Evolutionary conservation across 352 stramenopile species (phyloP).

Genomic region (Pythium rishiriense): DNA sequence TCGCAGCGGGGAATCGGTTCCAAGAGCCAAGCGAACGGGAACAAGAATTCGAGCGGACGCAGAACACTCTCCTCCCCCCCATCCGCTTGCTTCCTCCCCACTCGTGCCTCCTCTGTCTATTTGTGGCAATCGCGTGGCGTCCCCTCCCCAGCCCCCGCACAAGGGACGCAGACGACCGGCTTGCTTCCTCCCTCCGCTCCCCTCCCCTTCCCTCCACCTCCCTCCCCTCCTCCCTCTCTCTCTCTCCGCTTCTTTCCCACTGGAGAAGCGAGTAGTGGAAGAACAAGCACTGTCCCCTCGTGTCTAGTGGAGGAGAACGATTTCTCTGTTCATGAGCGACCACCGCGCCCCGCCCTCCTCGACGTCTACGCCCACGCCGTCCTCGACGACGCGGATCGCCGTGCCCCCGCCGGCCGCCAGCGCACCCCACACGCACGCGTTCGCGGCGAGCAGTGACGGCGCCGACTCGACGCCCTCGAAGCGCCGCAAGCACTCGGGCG

Average conservation of each 20-base stretch:
- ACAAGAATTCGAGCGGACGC: slow-evolving; percentile 1
- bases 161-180: not conserved
- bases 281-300: not conserved
- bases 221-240: slow-evolving; percentile 2
- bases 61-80: not conserved
- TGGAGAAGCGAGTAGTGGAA: not conserved
- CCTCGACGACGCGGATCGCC: not conserved
- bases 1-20: not conserved
- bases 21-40: slow-evolving; percentile 5
- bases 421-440: not conserved
- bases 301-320: slow-evolving; percentile 7
- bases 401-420: not conserved
- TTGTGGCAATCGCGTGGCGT: not conserved
- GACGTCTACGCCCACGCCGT: slow-evolving; percentile 8
- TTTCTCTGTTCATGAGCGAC: slow-evolving; percentile 22
- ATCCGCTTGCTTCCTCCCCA: not conserved
- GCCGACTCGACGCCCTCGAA: slow-evolving; percentile 52
- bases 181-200: not conserved
- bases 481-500: slow-evolving; percentile 33
- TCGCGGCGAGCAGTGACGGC: not conserved
- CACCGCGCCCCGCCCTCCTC: slow-evolving; percentile 1
- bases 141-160: slow-evolving; percentile 6
- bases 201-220: not conserved
- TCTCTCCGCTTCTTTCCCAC: not conserved
- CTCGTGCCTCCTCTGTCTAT: slow-evolving; percentile 1